Conservation (phyloP, 1,139 yeast species). For the Yamadazyma membranifaciens region DNA sequence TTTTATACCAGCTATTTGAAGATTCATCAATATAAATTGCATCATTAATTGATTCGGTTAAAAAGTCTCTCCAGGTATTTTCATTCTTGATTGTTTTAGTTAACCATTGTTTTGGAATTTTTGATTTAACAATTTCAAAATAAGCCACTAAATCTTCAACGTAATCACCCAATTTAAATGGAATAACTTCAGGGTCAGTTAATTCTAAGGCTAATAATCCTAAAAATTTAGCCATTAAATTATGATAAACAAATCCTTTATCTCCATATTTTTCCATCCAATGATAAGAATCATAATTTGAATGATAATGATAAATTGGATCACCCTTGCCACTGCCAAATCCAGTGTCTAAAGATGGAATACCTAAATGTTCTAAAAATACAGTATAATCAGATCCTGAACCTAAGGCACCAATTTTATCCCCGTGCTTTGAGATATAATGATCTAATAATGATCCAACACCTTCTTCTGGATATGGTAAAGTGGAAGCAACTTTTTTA, state of each 20-base stretch:
- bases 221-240: constrained; percentile 55
- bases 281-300: constrained; percentile 55
- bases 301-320: constrained; percentile 55
- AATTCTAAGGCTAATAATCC: constrained; percentile 55
- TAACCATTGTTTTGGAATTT: constrained; percentile 37
- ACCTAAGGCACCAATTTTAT: constrained; percentile 34
- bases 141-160: constrained; percentile 30
- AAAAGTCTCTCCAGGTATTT: constrained; percentile 18
- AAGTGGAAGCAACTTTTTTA: constrained; percentile 29
- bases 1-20: constrained; percentile 24
- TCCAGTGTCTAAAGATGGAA: constrained; percentile 42
- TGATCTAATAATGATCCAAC: constrained; percentile 56
- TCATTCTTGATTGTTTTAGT: constrained; percentile 16
- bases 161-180: constrained; percentile 36
- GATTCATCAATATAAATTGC: constrained; percentile 19
- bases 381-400: constrained; percentile 51
- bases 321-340: constrained; percentile 24
- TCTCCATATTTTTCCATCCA: constrained; percentile 61
- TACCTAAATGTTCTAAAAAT: constrained; percentile 47
- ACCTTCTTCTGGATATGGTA: constrained; percentile 47
- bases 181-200: constrained; percentile 53
- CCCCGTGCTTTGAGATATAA: constrained; percentile 38
- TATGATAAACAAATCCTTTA: constrained; percentile 52
- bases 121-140: constrained; percentile 25
- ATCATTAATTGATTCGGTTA: constrained; percentile 20